These are phyloP conservation scores for Prosopis cineraria DNA, from an alignment of 306 rosid species.

Conservation along the genomic window DNA sequence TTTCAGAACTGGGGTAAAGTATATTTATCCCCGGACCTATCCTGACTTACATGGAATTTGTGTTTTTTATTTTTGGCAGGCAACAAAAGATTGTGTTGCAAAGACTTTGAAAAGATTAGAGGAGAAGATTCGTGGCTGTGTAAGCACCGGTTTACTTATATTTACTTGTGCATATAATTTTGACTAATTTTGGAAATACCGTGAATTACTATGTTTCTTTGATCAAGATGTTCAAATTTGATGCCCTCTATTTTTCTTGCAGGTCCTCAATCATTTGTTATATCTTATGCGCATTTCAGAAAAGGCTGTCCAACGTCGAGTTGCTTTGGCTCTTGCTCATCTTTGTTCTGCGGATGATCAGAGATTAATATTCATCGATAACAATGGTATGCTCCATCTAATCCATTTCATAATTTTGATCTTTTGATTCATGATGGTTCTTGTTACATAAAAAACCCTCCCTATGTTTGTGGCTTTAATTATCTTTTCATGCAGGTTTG, in stretches of 20 bases:
- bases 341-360: slow-evolving; percentile 73
- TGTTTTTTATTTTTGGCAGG: slow-evolving; percentile 47
- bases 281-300: slow-evolving; percentile 80
- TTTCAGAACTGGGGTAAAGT: background rate
- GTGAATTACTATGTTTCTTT: slow-evolving; percentile 14
- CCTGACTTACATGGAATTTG: slow-evolving; percentile 22
- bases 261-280: slow-evolving; percentile 81
- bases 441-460: slow-evolving; percentile 7
- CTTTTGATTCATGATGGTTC: slow-evolving; percentile 17
- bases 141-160: slow-evolving; percentile 38
- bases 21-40: background rate
- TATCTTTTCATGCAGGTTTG: slow-evolving; percentile 57
- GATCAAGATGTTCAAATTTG: slow-evolving; percentile 19
- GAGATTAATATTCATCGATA: slow-evolving; percentile 75
- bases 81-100: slow-evolving; percentile 89
- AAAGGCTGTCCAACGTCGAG: slow-evolving; percentile 70
- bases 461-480: slow-evolving; percentile 15
- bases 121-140: slow-evolving; percentile 87
- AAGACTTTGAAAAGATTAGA: slow-evolving; percentile 87
- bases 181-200: slow-evolving; percentile 4
- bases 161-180: background rate
- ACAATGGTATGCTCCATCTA: slow-evolving; percentile 56
- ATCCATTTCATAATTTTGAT: slow-evolving; percentile 6
- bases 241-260: slow-evolving; percentile 41
- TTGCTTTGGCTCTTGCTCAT: slow-evolving; percentile 91